Evolutionary conservation across 129 eudicot genomes (phyloP), one percentile per base, ranked within the genome.

Genomic region (Glebionis coronaria): DNA sequence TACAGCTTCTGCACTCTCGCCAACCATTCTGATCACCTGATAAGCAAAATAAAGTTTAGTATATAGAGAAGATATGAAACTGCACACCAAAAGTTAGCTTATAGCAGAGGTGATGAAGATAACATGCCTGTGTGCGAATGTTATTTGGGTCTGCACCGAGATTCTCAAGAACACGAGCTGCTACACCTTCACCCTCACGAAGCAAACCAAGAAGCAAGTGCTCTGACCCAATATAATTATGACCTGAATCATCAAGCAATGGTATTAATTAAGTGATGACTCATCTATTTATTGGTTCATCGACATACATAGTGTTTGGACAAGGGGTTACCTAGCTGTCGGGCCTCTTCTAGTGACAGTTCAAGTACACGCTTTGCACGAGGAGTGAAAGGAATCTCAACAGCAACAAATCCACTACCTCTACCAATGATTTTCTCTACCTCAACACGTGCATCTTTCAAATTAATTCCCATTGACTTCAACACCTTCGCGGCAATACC

Each of bases 111-210:
- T 18, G 31, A 38, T 16, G 20, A 61, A 29, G 53, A 61, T 71
- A 49, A 27, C 82, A 71, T 63, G 79, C 97, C 95, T 91, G 97
- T 71, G 95, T 83, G 20, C 97, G 84, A 16, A 87, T 91, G 75
- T 87, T 91, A 61, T 84, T 81, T 1, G 97, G 86, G 74, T 91
- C 93, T 56, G 91, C 97, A 68, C 97, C 97, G 61, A 90, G 71
- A 46, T 84, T 90, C 67, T 84, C 97, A 38, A 90, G 84, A 61
- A 90, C 95, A 69, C 97, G 95, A 45, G 95, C 95, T 21, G 97
- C 97, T 56, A 90, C 97, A 76, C 97, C 97, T 67, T 90, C 97
- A 79, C 95, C 97, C 79, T 90, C 95, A 65, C 97, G 90, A 60
- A 90, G 92, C 83, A 90, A 85, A 47, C 97, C 97, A 74, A 90